Evolutionary conservation across 345 rosid species (phyloP).

Genomic region (Arabis alpina): DNA sequence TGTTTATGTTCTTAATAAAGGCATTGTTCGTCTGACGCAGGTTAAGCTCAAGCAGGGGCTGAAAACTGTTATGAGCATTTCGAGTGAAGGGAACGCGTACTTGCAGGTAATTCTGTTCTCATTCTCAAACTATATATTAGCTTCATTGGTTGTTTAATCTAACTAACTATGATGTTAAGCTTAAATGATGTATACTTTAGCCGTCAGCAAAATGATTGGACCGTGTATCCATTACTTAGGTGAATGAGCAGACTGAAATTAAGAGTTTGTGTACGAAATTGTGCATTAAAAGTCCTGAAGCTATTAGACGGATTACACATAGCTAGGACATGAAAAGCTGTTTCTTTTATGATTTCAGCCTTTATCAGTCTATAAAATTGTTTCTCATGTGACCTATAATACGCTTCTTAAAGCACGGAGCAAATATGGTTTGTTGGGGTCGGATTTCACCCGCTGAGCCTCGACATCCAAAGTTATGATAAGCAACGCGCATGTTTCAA

Average conservation of each 20-base stretch:
- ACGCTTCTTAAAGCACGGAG: constrained; percentile 82
- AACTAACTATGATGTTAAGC: constrained; percentile 17
- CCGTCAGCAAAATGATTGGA: constrained; percentile 14
- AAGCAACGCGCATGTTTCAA: too few species aligned
- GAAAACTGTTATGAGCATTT: too few species aligned
- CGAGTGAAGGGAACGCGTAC: too few species aligned
- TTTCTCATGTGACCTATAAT: constrained; percentile 80
- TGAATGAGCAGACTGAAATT: background rate
- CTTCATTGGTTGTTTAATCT: constrained; percentile 21
- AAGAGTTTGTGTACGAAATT: constrained; percentile 14
- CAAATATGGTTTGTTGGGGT: too few species aligned
- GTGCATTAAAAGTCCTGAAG: constrained; percentile 4
- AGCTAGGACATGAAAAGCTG: background rate
- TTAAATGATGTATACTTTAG: background rate
- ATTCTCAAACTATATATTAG: background rate
- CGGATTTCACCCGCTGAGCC: too few species aligned
- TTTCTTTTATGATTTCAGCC: constrained; percentile 11
- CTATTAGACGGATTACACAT: background rate
- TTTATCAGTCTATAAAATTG: constrained; percentile 30
- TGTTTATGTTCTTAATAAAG: constrained; percentile 21
- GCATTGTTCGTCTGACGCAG: too few species aligned
- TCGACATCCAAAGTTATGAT: too few species aligned
- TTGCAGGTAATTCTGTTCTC: constrained; percentile 61
- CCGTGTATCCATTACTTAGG: background rate
- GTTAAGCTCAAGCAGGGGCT: too few species aligned